Base-by-base conservation (phyloP, 2,329 filamentous ascomycete species). In the Blumeriella jaapii region DNA sequence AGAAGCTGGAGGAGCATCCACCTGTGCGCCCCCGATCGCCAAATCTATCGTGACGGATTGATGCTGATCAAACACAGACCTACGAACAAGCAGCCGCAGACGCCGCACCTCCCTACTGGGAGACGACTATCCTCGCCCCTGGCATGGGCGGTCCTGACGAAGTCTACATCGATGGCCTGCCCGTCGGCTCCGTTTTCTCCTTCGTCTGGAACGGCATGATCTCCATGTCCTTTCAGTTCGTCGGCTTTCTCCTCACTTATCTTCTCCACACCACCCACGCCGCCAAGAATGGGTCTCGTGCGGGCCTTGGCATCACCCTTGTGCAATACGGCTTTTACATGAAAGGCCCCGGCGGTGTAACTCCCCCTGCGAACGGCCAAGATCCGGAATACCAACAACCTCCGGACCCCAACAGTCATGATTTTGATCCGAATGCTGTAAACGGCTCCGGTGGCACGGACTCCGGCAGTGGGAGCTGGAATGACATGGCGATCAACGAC, bases 81-180 rank as follows among this genome's bases (percentile, higher is more conserved):
- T 98, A 98, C 59, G 91, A 98, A 68, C 89, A 96, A 74, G 91
- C 91, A 11, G 91, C 91, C 3, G 89, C 89, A 26, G 91, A 98
- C 59, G 82, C 86, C 15, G 91, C 91, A 30, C 91, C 91, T 1
- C 91, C 91, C 0, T 98, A 98, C 61, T 98, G 91, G 91, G 91
- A 98, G 65, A 98, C 91, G 5, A 96, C 91, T 0, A 95, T 98
- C 46, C 72, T 98, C 33, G 89, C 87, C 0, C 91, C 91, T 1
- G 91, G 89, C 36, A 75, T 91, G 46, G 82, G 82, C 34, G 82
- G 82, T n/a, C 75, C 78, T 24, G 87, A 96, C 55, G 91, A 98
- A 59, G 89, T 98, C 30, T 98, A 91, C 54, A 82, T 98, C 38
- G 91, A 98, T 56, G 91, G 91, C 51, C 79, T 98, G 55, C 86